Conservation (phyloP, 2,329 filamentous ascomycete species). For the Pestalotiopsis sp. region DNA sequence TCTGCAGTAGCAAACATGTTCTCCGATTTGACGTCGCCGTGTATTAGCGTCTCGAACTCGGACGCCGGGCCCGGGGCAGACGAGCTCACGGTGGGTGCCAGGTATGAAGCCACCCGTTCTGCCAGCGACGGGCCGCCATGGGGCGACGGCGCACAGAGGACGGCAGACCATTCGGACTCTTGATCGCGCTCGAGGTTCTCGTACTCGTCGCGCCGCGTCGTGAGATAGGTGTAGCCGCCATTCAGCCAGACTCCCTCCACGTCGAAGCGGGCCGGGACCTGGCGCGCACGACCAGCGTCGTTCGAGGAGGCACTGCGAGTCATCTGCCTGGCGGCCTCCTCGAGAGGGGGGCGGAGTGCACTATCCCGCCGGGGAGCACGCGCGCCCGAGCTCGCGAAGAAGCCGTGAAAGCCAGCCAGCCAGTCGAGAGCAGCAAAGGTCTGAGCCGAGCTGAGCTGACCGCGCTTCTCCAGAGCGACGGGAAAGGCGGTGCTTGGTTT, state of each 20-base stretch:
- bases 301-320: constrained; percentile 3
- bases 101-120: constrained; percentile 53
- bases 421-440: constrained; percentile 60
- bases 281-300: not conserved
- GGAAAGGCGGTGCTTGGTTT: constrained; percentile 49
- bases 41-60: constrained; percentile 58
- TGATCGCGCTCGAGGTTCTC: constrained; percentile 44
- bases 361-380: constrained; percentile 10
- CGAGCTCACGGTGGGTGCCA: constrained; percentile 39
- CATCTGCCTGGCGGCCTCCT: constrained; percentile 46
- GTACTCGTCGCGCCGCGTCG: constrained; percentile 63
- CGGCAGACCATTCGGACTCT: constrained; percentile 56
- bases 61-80: not conserved
- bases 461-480: constrained; percentile 56
- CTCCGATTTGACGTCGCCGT: constrained; percentile 72
- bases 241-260: constrained; percentile 58
- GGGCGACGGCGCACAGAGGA: constrained; percentile 43
- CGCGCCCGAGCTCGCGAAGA: constrained; percentile 46
- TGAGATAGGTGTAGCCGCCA: constrained; percentile 70
- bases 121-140: constrained; percentile 41
- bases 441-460: constrained; percentile 47
- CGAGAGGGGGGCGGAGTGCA: constrained; percentile 56
- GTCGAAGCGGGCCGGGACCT: not conserved
- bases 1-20: constrained; percentile 61
- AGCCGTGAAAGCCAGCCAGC: constrained; percentile 63